Evolutionary conservation across 257 asterid genomes (phyloP).

Genomic region (Craterostigma plantagineum): DNA sequence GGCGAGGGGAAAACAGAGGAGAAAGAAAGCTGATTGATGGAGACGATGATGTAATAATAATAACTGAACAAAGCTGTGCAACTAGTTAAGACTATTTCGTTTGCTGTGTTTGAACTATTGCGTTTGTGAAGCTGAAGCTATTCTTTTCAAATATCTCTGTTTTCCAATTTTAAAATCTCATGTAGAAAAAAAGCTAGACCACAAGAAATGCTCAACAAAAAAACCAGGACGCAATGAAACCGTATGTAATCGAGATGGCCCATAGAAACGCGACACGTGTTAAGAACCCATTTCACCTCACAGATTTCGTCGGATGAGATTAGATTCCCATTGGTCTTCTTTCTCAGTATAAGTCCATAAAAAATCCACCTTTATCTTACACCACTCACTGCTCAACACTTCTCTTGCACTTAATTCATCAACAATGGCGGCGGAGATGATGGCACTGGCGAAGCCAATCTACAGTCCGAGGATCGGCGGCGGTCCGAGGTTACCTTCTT

Average conservation of each 20-base stretch:
- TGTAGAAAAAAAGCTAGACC: conserved; percentile 12
- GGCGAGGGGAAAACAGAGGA: conserved; percentile 14
- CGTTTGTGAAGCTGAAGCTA: too few relatives aligned
- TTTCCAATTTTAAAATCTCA: conserved; percentile 4
- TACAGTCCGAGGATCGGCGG: conserved; percentile 18
- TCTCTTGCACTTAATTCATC: too few relatives aligned
- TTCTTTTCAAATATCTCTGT: too few relatives aligned
- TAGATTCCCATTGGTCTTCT: conserved; percentile 10
- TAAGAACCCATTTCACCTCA: conserved; percentile 10
- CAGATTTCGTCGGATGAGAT: conserved; percentile 64
- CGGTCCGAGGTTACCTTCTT: conserved; percentile 8
- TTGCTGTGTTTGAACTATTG: too few relatives aligned
- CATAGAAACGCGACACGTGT: conserved; percentile 39
- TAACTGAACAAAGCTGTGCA: too few relatives aligned
- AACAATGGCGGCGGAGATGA: conserved; percentile 52
- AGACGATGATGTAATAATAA: too few relatives aligned
- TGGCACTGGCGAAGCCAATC: conserved; percentile 63
- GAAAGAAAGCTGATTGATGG: conserved; percentile 7
- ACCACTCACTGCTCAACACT: background rate
- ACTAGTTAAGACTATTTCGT: too few relatives aligned
- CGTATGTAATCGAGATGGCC: conserved; percentile 24
- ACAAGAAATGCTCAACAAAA: background rate
- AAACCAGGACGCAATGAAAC: conserved; percentile 1
- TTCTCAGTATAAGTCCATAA: conserved; percentile 1
- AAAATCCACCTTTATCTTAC: background rate